phyloP scores from a whole-genome alignment of 148 eudicot genomes.

The Cornus florida region DNA sequence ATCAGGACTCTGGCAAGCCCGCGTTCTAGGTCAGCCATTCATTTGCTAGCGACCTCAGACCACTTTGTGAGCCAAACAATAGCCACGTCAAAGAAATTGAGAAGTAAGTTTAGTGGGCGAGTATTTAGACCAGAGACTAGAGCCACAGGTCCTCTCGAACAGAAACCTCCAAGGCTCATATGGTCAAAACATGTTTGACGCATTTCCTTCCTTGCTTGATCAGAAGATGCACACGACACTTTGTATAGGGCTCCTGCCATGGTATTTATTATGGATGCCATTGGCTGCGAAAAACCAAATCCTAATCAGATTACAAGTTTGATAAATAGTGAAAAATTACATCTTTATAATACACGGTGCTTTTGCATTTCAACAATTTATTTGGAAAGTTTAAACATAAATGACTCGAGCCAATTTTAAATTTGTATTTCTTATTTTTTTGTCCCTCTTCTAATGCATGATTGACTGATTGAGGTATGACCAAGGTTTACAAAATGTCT shows the following conservation, averaged over 20 bases:
- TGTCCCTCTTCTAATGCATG: too few species aligned
- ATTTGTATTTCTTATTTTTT: background rate
- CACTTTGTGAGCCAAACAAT: too few species aligned
- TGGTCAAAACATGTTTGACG: constrained; percentile 72
- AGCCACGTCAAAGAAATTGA: constrained; percentile 80
- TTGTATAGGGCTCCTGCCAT: constrained; percentile 63
- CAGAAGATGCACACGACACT: too few species aligned
- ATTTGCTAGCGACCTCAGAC: too few species aligned
- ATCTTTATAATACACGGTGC: background rate
- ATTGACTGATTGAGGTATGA: too few species aligned
- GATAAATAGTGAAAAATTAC: background rate
- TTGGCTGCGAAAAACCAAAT: constrained; percentile 53
- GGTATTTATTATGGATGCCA: constrained; percentile 75
- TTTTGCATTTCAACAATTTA: background rate
- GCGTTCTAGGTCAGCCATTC: too few species aligned
- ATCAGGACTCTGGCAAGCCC: too few species aligned
- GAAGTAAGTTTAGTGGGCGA: constrained; percentile 60
- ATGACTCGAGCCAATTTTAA: background rate
- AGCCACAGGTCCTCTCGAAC: constrained; percentile 62
- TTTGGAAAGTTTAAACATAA: background rate
- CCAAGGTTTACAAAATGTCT: background rate
- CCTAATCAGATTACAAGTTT: background rate
- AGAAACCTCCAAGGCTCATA: constrained; percentile 74
- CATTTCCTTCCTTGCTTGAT: constrained; percentile 47
- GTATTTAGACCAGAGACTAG: constrained; percentile 83